These are phyloP conservation scores for Cryphonectria naterciae DNA, from an alignment of 2,329 filamentous ascomycete genomes.

Conservation along the genomic window DNA sequence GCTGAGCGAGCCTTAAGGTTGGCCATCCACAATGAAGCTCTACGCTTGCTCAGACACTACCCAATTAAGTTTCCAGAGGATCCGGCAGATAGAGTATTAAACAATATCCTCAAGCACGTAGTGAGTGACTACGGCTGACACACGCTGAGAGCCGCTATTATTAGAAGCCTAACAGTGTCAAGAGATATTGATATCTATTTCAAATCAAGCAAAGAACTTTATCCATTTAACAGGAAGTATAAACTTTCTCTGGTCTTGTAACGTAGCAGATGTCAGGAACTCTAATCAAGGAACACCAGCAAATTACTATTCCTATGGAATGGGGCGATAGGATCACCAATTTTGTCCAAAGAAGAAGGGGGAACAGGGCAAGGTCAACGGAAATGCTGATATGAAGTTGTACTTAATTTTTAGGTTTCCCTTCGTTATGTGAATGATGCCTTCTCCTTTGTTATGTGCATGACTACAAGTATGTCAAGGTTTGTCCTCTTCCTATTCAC, in stretches of 20 bases:
- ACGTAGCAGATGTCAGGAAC: not conserved
- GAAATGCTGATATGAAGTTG: not conserved
- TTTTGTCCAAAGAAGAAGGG: not conserved
- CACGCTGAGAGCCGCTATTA: not conserved
- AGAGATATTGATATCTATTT: no score
- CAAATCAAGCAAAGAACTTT: not conserved
- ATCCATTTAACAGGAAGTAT: not conserved
- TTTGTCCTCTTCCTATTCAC: not conserved
- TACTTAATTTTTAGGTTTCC: not conserved
- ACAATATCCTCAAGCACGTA: not conserved
- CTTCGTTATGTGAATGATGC: not conserved
- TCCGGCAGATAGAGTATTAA: not conserved
- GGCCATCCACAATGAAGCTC: not conserved
- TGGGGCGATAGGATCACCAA: not conserved
- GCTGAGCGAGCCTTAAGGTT: not conserved
- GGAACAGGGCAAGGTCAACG: not conserved
- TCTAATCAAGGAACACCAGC: not conserved
- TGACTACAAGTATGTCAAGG: not conserved
- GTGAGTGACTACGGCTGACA: not conserved
- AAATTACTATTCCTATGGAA: not conserved
- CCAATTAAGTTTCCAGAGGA: not conserved
- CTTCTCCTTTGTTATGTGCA: not conserved
- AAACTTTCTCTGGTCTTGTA: not conserved
- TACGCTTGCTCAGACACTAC: not conserved
- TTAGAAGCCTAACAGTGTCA: not conserved